Evolutionary conservation across 495 filamentous ascomycete genomes (phyloP).

Genomic region (Penicillium subrubescens): DNA sequence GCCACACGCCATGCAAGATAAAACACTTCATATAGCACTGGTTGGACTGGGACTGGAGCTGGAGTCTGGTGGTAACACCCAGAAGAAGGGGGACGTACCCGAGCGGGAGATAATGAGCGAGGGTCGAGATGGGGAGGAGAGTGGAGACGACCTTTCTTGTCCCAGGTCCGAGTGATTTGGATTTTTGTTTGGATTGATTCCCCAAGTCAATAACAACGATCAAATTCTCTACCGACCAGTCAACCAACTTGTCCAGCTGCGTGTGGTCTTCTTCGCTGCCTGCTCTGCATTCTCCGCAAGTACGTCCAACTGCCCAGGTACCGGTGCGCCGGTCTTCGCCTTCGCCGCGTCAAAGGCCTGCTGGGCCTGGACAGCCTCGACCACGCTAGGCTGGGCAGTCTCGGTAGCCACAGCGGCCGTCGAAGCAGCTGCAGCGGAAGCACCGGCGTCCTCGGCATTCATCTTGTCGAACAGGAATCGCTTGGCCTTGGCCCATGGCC

Average conservation of each 20-base stretch:
- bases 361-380: slow-evolving; percentile 47
- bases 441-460: slow-evolving; percentile 49
- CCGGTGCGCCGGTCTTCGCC: slow-evolving; percentile 17
- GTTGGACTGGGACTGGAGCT: neutral
- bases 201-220: neutral
- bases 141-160: neutral
- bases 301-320: slow-evolving; percentile 43
- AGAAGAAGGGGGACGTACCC: neutral
- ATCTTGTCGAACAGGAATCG: slow-evolving; percentile 47
- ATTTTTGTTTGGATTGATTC: neutral
- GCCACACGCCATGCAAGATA: slow-evolving; percentile 34
- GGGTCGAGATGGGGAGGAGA: slow-evolving; percentile 1
- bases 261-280: slow-evolving; percentile 40
- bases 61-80: neutral
- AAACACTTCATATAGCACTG: slow-evolving; percentile 20
- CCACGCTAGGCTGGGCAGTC: slow-evolving; percentile 23
- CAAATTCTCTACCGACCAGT: slow-evolving; percentile 37
- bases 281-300: slow-evolving; percentile 46
- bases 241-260: slow-evolving; percentile 50
- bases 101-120: neutral
- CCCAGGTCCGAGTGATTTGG: neutral
- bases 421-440: slow-evolving; percentile 10
- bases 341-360: slow-evolving; percentile 23
- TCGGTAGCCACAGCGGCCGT: slow-evolving; percentile 10
- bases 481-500: slow-evolving; percentile 49